Evolutionary conservation across 306 rosid species (phyloP).

Genomic region (Chamaecrista fasciculata): DNA sequence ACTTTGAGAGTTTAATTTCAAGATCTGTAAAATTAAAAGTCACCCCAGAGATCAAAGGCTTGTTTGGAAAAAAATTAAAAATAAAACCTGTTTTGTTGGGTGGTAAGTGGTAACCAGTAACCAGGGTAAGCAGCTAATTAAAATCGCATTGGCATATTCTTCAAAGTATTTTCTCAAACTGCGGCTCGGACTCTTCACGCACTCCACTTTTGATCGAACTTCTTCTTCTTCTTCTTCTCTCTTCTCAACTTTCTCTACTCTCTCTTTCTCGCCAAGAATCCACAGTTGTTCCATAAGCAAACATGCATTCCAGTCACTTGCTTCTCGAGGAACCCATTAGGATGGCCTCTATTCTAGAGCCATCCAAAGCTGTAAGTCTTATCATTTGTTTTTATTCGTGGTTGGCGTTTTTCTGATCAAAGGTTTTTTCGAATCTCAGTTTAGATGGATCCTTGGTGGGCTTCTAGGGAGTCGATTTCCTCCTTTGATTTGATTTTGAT

Average conservation of each 20-base stretch:
- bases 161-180: background rate
- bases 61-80: background rate
- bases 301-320: slow-evolving; percentile 86
- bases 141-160: slow-evolving; percentile 19
- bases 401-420: background rate
- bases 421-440: background rate
- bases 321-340: slow-evolving; percentile 95
- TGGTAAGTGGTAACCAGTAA: no score
- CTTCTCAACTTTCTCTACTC: background rate
- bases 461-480: background rate
- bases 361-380: slow-evolving; percentile 67
- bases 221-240: background rate
- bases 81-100: background rate
- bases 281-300: slow-evolving; percentile 17
- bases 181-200: slow-evolving; percentile 26
- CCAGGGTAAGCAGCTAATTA: background rate
- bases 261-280: background rate
- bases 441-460: slow-evolving; percentile 6
- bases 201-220: background rate
- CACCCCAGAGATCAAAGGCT: no score
- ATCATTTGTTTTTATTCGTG: background rate
- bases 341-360: slow-evolving; percentile 91
- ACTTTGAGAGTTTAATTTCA: no score
- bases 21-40: no score
- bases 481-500: background rate